phyloP scores from a whole-genome alignment of 2,329 filamentous ascomycete genomes.

The Sclerotinia sclerotiorum region DNA sequence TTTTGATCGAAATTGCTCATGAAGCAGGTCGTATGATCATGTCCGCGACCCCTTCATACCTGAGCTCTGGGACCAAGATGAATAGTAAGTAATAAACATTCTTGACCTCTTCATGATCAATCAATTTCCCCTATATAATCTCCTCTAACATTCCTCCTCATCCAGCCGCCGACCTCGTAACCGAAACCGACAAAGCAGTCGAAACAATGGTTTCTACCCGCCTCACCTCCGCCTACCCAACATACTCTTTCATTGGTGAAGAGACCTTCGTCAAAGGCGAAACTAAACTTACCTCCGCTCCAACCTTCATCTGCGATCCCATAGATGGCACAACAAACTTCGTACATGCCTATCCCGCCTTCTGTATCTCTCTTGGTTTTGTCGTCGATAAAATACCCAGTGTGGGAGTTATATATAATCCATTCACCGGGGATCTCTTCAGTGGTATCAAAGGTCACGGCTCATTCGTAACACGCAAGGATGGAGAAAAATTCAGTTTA shows the following conservation, averaged over 20 bases:
- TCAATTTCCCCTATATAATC: constrained; percentile 7
- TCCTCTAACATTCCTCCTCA: neutral
- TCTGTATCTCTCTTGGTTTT: constrained; percentile 75
- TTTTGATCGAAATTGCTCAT: constrained; percentile 58
- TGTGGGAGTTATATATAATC: constrained; percentile 79
- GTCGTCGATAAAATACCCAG: constrained; percentile 60
- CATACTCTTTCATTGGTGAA: constrained; percentile 68
- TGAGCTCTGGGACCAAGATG: constrained; percentile 60
- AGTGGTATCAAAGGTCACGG: constrained; percentile 68
- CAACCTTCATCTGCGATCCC: constrained; percentile 79
- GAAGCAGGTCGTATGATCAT: constrained; percentile 66
- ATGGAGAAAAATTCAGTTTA: constrained; percentile 44
- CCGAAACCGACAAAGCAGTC: constrained; percentile 65
- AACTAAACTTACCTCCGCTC: constrained; percentile 58
- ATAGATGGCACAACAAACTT: constrained; percentile 85
- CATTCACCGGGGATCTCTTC: constrained; percentile 68
- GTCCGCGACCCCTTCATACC: constrained; percentile 57
- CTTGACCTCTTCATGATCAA: constrained; percentile 19
- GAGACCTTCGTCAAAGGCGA: constrained; percentile 72
- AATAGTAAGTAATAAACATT: constrained; percentile 50
- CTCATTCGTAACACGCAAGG: constrained; percentile 51
- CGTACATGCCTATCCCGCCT: constrained; percentile 71
- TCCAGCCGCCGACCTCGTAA: constrained; percentile 66
- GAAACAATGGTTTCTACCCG: constrained; percentile 59
- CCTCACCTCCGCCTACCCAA: constrained; percentile 54